Conservation (phyloP, 352 stramenopile genomes). For the Phytophthora litchii region DNA sequence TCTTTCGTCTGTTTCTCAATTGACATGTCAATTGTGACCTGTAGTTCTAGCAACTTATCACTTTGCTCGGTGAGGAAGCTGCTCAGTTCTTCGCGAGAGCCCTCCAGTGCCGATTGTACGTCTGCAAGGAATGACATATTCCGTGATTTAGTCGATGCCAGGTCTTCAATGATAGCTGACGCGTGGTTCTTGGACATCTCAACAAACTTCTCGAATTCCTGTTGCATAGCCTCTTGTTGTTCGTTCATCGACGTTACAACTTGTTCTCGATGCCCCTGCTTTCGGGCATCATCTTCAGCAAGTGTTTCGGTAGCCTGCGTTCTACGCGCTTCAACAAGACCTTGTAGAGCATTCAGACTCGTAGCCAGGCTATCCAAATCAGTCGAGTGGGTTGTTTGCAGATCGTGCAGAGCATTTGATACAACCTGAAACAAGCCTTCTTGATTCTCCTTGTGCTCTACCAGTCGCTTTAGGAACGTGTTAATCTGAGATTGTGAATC, state of each 20-base stretch:
- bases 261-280: slow-evolving; percentile 30
- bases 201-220: slow-evolving; percentile 40
- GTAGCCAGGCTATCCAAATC: slow-evolving; percentile 49
- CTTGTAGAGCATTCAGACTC: slow-evolving; percentile 39
- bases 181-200: slow-evolving; percentile 42
- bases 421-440: slow-evolving; percentile 50
- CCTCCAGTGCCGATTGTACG: slow-evolving; percentile 32
- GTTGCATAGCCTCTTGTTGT: slow-evolving; percentile 37
- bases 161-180: slow-evolving; percentile 32
- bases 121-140: slow-evolving; percentile 39
- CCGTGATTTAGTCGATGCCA: slow-evolving; percentile 35
- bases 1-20: slow-evolving; percentile 52
- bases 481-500: slow-evolving; percentile 49
- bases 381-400: slow-evolving; percentile 50
- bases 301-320: slow-evolving; percentile 24
- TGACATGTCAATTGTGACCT: slow-evolving; percentile 51
- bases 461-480: slow-evolving; percentile 50
- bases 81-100: slow-evolving; percentile 39
- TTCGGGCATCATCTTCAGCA: slow-evolving; percentile 19
- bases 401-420: slow-evolving; percentile 44
- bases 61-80: slow-evolving; percentile 52
- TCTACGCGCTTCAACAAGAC: slow-evolving; percentile 37
- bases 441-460: slow-evolving; percentile 61
- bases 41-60: slow-evolving; percentile 51
- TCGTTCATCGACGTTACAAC: slow-evolving; percentile 29